Base-by-base conservation (phyloP, 2,329 filamentous ascomycete species). In the Monilinia polystroma region DNA sequence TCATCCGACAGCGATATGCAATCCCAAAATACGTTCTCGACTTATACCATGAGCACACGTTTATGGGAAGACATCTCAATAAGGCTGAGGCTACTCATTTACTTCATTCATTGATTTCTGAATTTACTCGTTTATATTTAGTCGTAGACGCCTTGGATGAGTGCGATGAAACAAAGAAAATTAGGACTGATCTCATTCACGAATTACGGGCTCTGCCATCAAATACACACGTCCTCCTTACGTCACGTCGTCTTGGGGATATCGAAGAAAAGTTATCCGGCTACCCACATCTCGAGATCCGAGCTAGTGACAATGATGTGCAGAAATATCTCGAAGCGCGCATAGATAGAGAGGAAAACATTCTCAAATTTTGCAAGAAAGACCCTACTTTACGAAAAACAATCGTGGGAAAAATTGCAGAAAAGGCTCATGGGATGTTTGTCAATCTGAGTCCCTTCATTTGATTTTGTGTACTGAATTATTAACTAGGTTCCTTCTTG, bases 231-330 rank as follows among this genome's bases (percentile, higher is more conserved):
- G 3, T 78, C 23, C 71, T 79, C 20, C 73, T 70, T 12, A 79
- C 78, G 3, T 77, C 78, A 6, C 67, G 78, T 45, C 68, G 65
- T 35, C 71, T 73, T 23, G 69, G 64, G 4, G 72, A 76, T 11
- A 73, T 77, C 12, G 49, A 52, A 32, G 45, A 66, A 14, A 29
- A 63, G 26, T 75, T 78, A 32, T n/a, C 67, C 14, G 67, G 56
- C 2, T 63, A 38, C 8, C 1, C 55, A 4, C 38, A 7, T 18
- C 52, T 76, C 8, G 73, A 78, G 43, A 78, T 80, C 23, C 66
- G 63, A 18, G 78, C 76, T 5, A 55, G 38, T 1, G 67, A 75
- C n/a, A 58, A 70, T 6, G 78, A 79, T 70, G 67, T 78, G n/a
- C 57, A 35, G 16, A 38, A 29, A 11, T 66, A 62, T 35, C 38